Base-by-base conservation (phyloP, 305 asterid species). In the Fraxinus velutina region DNA sequence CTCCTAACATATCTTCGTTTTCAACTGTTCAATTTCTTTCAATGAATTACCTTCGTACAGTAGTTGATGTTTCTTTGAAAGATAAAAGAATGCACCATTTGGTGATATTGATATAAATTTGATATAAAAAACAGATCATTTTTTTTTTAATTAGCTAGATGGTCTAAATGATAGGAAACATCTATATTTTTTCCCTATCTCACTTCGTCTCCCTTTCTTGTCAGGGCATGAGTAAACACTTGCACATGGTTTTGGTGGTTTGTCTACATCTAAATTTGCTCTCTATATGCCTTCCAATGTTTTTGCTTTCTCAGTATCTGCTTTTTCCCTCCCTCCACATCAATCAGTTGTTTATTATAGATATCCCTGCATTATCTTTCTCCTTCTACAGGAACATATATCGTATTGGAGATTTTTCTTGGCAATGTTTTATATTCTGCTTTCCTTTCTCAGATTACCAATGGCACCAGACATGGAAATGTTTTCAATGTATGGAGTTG, bases 401-500 rank as follows among this genome's bases (percentile, higher is more conserved):
- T 29, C 36, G 5, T 70, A 70, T 70, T 70, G 75, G 37, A 70
- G 75, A 17, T 70, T 70, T 70, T 70, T 30, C 42, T 29, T 71
- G 44, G 75, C 32, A 30, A 2, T 32, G 37, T 33, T 71, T 36
- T 22, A 39, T 24, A 76, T 22, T 32, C 34, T 76, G 30, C 70
- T 42, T 78, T 88, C 62, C 52, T 83, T 78, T 85, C 83, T 55
- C 92, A 93, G 97, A 85, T 90, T 93, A 81, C 98, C 98, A 39
- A 83, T 87, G 55, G 97, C 97, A 79, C 91, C 97, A 8, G 90
- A 82, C 71, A 93, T 93, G 97, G 97, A 93, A 83, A 89, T 93
- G n/a, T 91, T 88, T 87, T 92, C 97, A 13, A 90, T 93, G 92
- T 93, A 93, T 55, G 98, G 97, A 84, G 98, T 93, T 78, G 98